These are phyloP conservation scores for Globisporangium splendens DNA, from an alignment of 352 stramenopile genomes.

Conservation along the genomic window DNA sequence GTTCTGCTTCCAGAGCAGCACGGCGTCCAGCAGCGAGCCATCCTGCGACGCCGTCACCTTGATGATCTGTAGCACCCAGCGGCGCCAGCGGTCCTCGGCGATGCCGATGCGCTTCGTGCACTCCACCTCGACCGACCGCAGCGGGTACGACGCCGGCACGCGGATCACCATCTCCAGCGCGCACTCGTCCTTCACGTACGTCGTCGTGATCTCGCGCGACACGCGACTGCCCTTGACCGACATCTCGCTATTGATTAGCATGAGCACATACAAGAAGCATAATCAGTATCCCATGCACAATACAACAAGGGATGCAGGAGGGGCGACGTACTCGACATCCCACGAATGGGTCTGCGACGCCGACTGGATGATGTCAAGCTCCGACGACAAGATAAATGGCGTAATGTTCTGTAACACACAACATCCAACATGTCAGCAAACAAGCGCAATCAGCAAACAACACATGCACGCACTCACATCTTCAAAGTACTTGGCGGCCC, in stretches of 20 bases:
- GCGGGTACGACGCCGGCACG: conserved; percentile 84
- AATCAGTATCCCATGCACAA: too few species aligned
- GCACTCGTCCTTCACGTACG: conserved; percentile 93
- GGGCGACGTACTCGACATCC: conserved; percentile 51
- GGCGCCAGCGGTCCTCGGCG: conserved; percentile 87
- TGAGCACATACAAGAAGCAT: too few species aligned
- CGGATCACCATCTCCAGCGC: conserved; percentile 88
- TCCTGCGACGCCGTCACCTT: conserved; percentile 86
- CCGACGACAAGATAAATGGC: conserved; percentile 66
- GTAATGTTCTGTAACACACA: conserved; percentile 48
- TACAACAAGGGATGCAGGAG: neutral
- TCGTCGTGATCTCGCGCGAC: conserved; percentile 87
- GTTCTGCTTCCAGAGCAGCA: conserved; percentile 92
- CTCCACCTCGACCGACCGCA: conserved; percentile 89
- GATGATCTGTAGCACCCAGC: conserved; percentile 93
- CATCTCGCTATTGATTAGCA: conserved; percentile 55
- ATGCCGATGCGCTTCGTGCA: conserved; percentile 91
- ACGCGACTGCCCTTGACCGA: conserved; percentile 84
- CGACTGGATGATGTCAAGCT: conserved; percentile 76
- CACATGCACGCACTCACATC: conserved; percentile 33
- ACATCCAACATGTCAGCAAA: too few species aligned
- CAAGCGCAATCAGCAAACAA: neutral
- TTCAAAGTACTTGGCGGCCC: conserved; percentile 87
- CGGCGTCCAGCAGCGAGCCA: conserved; percentile 87
- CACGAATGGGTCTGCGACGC: conserved; percentile 49